Base-by-base conservation (phyloP, 2,329 filamentous ascomycete genomes). In the Scedosporium dehoogii region DNA sequence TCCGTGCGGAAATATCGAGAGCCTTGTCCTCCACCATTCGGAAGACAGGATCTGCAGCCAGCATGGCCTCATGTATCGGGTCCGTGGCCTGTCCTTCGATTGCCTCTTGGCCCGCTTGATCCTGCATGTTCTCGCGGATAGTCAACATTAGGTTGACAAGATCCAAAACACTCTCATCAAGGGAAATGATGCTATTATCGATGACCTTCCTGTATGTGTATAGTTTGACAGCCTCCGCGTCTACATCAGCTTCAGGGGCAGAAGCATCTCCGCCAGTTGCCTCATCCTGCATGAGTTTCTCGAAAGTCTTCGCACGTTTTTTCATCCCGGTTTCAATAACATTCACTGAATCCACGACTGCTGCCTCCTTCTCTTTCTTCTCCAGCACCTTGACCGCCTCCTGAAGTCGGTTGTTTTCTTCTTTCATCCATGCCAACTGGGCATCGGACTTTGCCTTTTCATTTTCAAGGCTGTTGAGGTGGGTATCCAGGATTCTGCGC, bases 391-490 rank as follows among this genome's bases (percentile, higher is more conserved):
- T 21, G 21, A 38, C 16, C n/a, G 14, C 58, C 6, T 59, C 41
- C 14, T 33, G 23, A 3, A 46, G n/a, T 4, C 27, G 27, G 21
- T 14, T 10, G 10, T 53, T 53, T 25, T 53, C 48, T 25, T 53
- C 48, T 21, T n/a, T 21, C 21, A 53, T 4, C 4, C 9, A 4
- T 12, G n/a, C 10, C 10, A 53, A 12, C n/a, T 12, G 10, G 21
- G 48, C 29, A 5, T 18, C 10, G 21, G 53, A 16, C 10, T 21
- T 27, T 6, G 12, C 9, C 6, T 27, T 18, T n/a, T 58, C 48
- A 29, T 33, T 29, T 58, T 65, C 59, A 27, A 60, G 27, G 4
- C 6, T 18, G 21, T 21, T 29, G 27, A 58, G 56, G n/a, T 63
- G 44, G 5, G n/a, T 21, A n/a, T 64, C 42, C 6, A 63, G 44